A percentile compares a stretch with the other conserved stretches of the same genome.
phyloP scores from a whole-genome alignment of 768 basidiomycete genomes.

The Tulasnella sp. region DNA sequence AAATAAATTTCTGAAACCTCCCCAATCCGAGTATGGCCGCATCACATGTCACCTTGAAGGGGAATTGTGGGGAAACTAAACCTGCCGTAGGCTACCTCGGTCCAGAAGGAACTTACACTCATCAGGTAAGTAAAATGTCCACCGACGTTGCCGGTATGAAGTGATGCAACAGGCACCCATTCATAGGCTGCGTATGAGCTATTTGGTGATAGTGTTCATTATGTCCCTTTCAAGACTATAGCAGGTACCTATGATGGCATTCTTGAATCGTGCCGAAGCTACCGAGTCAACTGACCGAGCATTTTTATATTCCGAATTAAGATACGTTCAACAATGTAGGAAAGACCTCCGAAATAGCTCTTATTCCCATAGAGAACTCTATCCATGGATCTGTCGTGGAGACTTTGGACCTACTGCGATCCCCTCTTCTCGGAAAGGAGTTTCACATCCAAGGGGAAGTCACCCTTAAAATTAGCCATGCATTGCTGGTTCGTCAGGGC shows the following conservation, averaged over 20 bases:
- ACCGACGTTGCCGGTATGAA: too few relatives aligned
- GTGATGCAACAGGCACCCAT: background rate
- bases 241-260: background rate
- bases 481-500: conserved; percentile 1
- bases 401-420: conserved; percentile 12
- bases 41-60: too few relatives aligned
- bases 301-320: too few relatives aligned
- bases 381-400: conserved; percentile 9
- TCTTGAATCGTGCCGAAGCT: too few relatives aligned
- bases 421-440: background rate
- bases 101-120: conserved; percentile 15
- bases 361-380: conserved; percentile 13
- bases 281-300: too few relatives aligned
- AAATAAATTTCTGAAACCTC: too few relatives aligned
- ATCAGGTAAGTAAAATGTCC: conserved; percentile 4
- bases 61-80: too few relatives aligned
- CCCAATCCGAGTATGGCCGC: too few relatives aligned
- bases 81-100: conserved; percentile 3
- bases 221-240: conserved; percentile 6
- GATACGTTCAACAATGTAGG: background rate
- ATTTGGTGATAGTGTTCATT: background rate
- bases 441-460: conserved; percentile 6
- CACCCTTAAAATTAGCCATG: background rate
- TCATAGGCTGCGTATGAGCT: conserved; percentile 10
- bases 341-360: background rate